Percentiles rank a stretch among this genome's conserved stretches.
These are phyloP conservation scores for Sutorius eximius DNA, from an alignment of 1,284 basidiomycete species.

Conservation along the genomic window DNA sequence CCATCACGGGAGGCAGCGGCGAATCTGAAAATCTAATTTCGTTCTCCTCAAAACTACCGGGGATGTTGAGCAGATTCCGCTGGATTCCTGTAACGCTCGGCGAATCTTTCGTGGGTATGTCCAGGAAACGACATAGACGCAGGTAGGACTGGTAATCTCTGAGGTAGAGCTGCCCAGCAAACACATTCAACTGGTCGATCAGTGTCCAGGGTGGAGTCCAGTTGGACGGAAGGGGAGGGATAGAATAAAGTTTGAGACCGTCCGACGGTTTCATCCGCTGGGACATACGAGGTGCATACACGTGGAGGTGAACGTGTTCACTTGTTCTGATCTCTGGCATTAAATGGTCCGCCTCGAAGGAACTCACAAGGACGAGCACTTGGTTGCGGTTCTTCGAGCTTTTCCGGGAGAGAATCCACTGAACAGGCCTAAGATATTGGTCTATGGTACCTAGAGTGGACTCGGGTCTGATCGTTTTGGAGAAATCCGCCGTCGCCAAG, in stretches of 20 bases:
- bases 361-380: constrained; percentile 40
- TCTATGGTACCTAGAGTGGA: neutral
- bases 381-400: neutral
- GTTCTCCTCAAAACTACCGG: neutral
- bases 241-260: constrained; percentile 36
- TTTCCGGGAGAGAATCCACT: constrained; percentile 40
- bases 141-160: constrained; percentile 24
- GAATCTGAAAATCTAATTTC: neutral
- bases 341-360: constrained; percentile 42
- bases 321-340: constrained; percentile 37
- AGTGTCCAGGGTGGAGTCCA: constrained; percentile 1
- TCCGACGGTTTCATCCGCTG: constrained; percentile 38
- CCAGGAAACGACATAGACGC: neutral
- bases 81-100: neutral
- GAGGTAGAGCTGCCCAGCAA: neutral
- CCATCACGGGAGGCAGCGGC: neutral
- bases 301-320: constrained; percentile 37
- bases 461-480: neutral
- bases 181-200: constrained; percentile 1
- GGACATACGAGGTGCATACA: constrained; percentile 40
- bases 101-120: neutral
- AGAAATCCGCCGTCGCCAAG: constrained; percentile 29
- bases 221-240: constrained; percentile 26
- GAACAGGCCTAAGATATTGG: constrained; percentile 40
- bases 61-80: neutral